Conservation (phyloP, 2,329 filamentous ascomycete species). For the Didymella pomorum region DNA sequence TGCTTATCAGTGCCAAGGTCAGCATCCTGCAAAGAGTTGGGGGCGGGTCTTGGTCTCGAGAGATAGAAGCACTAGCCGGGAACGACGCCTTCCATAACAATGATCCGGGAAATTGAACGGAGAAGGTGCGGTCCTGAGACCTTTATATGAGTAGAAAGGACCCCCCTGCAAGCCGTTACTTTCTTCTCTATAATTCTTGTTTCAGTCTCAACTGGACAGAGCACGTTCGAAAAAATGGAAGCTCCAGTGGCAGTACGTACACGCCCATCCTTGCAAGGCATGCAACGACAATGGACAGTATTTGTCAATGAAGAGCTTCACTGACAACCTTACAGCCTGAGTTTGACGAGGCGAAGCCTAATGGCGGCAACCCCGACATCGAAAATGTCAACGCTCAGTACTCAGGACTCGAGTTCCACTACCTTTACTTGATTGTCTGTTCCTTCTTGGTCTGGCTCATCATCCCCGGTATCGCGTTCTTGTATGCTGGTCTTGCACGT, state of each 20-base stretch:
- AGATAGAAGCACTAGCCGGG: slow-evolving; percentile 23
- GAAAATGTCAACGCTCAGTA: slow-evolving; percentile 68
- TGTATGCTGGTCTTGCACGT: slow-evolving; percentile 70
- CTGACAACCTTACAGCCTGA: slow-evolving; percentile 43
- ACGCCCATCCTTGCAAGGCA: neutral
- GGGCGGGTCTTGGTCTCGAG: slow-evolving; percentile 26
- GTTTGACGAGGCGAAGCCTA: slow-evolving; percentile 55
- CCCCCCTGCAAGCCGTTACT: slow-evolving; percentile 24
- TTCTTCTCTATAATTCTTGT: slow-evolving; percentile 11
- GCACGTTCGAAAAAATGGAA: slow-evolving; percentile 19
- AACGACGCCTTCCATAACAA: slow-evolving; percentile 11
- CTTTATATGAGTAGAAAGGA: slow-evolving; percentile 32
- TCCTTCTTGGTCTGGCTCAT: slow-evolving; percentile 71
- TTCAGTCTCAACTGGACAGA: slow-evolving; percentile 6
- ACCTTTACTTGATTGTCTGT: slow-evolving; percentile 67
- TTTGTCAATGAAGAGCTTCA: slow-evolving; percentile 2
- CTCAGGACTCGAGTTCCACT: slow-evolving; percentile 66
- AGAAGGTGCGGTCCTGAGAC: slow-evolving; percentile 8
- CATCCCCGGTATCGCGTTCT: slow-evolving; percentile 70
- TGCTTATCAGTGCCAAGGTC: slow-evolving; percentile 48
- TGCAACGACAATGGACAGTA: neutral
- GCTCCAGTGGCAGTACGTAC: slow-evolving; percentile 30
- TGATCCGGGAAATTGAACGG: slow-evolving; percentile 23
- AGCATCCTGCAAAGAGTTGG: slow-evolving; percentile 25
- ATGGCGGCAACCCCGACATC: slow-evolving; percentile 62